Evolutionary conservation across 495 filamentous ascomycete species (phyloP).

Genomic region (Alectoria sarmentosa): DNA sequence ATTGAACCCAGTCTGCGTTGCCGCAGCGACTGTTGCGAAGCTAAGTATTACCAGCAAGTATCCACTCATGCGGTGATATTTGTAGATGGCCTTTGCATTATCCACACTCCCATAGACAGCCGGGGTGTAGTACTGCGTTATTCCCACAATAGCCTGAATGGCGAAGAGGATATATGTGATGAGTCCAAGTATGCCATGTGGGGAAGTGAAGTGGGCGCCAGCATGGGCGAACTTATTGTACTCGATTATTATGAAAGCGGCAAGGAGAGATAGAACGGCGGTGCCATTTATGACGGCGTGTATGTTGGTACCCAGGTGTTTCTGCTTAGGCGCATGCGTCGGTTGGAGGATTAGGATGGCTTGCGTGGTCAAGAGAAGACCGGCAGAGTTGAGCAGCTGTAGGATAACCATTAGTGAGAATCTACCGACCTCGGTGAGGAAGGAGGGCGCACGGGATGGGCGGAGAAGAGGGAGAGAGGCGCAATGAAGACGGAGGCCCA

Average conservation of each 20-base stretch:
- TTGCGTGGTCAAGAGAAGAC: slow-evolving; percentile 65
- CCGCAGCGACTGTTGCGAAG: slow-evolving; percentile 65
- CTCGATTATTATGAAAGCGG: slow-evolving; percentile 72
- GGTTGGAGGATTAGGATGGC: slow-evolving; percentile 83
- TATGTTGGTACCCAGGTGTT: slow-evolving; percentile 58
- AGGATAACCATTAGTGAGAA: slow-evolving; percentile 9
- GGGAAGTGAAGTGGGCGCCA: slow-evolving; percentile 62
- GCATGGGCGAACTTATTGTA: slow-evolving; percentile 63
- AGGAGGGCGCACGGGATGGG: slow-evolving; percentile 60
- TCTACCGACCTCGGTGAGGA: background rate
- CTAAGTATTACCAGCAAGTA: slow-evolving; percentile 65
- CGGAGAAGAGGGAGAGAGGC: slow-evolving; percentile 65
- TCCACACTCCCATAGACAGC: slow-evolving; percentile 66
- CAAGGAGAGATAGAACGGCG: slow-evolving; percentile 52
- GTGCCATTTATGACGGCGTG: slow-evolving; percentile 63
- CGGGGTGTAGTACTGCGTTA: slow-evolving; percentile 71
- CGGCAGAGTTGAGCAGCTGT: slow-evolving; percentile 65
- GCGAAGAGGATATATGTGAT: slow-evolving; percentile 64
- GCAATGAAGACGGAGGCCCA: slow-evolving; percentile 67
- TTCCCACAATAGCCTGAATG: slow-evolving; percentile 67
- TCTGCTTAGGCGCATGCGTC: slow-evolving; percentile 68
- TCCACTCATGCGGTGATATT: slow-evolving; percentile 77
- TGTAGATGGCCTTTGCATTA: slow-evolving; percentile 75
- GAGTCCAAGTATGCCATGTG: slow-evolving; percentile 74
- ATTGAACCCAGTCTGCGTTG: slow-evolving; percentile 67